Evolutionary conservation across 2,329 filamentous ascomycete species (phyloP).

Genomic region (Phialophora chinensis): DNA sequence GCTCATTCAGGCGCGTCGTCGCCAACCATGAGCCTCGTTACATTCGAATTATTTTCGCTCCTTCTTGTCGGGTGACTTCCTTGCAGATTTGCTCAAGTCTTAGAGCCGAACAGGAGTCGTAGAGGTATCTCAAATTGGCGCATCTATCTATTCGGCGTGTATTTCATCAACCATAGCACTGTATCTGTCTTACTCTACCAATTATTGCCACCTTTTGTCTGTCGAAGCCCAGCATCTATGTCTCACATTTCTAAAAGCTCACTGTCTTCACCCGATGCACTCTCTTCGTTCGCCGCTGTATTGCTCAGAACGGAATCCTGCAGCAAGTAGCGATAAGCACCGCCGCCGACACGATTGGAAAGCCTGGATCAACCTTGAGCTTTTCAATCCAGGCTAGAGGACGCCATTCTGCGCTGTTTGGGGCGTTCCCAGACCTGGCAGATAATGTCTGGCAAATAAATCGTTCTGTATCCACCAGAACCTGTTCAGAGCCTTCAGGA

Average conservation of each 20-base stretch:
- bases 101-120: too few relatives aligned
- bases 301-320: conserved; percentile 7
- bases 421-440: conserved; percentile 11
- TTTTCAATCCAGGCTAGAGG: conserved; percentile 11
- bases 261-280: background rate
- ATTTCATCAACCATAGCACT: too few relatives aligned
- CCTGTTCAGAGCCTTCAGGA: conserved; percentile 42
- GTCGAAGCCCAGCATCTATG: too few relatives aligned
- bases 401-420: background rate
- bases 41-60: too few relatives aligned
- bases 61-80: too few relatives aligned
- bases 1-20: too few relatives aligned
- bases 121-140: too few relatives aligned
- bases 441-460: conserved; percentile 42
- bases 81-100: too few relatives aligned
- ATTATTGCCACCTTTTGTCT: too few relatives aligned
- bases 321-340: conserved; percentile 6
- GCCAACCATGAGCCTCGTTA: too few relatives aligned
- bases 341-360: conserved; percentile 14
- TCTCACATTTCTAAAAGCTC: background rate
- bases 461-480: conserved; percentile 45
- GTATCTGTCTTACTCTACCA: too few relatives aligned
- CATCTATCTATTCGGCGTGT: too few relatives aligned
- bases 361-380: conserved; percentile 5
- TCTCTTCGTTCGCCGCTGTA: background rate